Conservation (phyloP, 371 early-diverging fungal genomes). For the Dinochytrium kinnereticum region DNA sequence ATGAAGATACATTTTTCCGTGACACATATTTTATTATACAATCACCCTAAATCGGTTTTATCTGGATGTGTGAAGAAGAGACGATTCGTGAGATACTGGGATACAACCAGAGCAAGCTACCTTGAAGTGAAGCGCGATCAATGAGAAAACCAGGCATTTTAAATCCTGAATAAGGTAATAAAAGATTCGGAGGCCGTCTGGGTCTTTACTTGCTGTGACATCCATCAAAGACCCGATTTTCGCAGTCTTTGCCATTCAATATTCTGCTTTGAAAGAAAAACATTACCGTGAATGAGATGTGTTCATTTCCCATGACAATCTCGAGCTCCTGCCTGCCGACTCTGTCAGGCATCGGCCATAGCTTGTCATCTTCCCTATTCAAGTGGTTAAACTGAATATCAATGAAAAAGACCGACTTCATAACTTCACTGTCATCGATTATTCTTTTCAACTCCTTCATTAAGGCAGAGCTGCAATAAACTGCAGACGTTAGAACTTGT, state of each 20-base stretch:
- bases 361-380: constrained; percentile 83
- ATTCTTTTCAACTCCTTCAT: constrained; percentile 88
- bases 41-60: too few species aligned
- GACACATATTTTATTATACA: too few species aligned
- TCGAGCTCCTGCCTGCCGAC: constrained; percentile 95
- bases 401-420: constrained; percentile 65
- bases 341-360: constrained; percentile 92
- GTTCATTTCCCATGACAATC: constrained; percentile 85
- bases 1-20: too few species aligned
- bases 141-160: constrained; percentile 91
- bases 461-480: constrained; percentile 78
- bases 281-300: constrained; percentile 90
- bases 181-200: constrained; percentile 91
- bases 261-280: neutral
- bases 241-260: constrained; percentile 66
- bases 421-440: constrained; percentile 85
- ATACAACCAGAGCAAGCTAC: too few species aligned
- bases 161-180: constrained; percentile 98
- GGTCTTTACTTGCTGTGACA: constrained; percentile 87
- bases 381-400: neutral
- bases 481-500: constrained; percentile 45
- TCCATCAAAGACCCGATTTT: constrained; percentile 93
- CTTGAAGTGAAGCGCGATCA: constrained; percentile 96
- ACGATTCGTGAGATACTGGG: too few species aligned
- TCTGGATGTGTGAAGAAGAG: too few species aligned